Evolutionary conservation across 257 asterid genomes (phyloP), one percentile per base, ranked within the genome.

Genomic region (Solanum ossicruentum): DNA sequence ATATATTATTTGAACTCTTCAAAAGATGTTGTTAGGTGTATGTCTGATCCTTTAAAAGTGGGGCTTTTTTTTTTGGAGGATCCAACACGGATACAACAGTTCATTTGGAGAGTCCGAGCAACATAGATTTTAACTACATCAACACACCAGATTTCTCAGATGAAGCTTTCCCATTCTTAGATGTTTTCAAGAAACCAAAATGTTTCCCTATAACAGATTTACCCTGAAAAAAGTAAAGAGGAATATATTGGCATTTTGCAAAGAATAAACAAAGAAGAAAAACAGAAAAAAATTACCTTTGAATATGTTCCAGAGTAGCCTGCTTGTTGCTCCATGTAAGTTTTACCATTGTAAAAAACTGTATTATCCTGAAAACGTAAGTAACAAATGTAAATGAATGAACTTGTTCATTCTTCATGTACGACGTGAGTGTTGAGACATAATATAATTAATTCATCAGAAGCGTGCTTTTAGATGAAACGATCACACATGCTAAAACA

Each of bases 121-220:
- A 32, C 49, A 32, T 66, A 67, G 21, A 13, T 23, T 23, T 49
- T 75, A 15, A 77, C 23, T 77, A 15, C 28, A 71, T 66, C 51
- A 5, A 83, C 85, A 18, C 36, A 83, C 85, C 80, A 66, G 85
- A 83, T 83, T 83, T 83, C 60, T 63, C 66, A 47, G 80, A 66
- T 63, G 85, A 69, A 83, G 80, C 66, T 83, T 83, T 83, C 65
- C 85, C 80, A 26, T 41, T 17, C 57, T n/a, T 23, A 83, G 85
- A 66, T 63, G 85, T 63, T 83, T 83, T 83, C 85, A 83, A 51
- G 85, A 83, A 83, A 81, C 95, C 87, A 3, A 89, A 85, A 67
- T 89, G 91, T 90, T 92, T 92, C 89, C 89, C 91, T 85, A 93
- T 47, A 15, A 20, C 90, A 28, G 96, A 91, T 84, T 92, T 94